A percentile compares a stretch with the other conserved stretches of the same genome.
These are phyloP conservation scores for Metarhizium guizhouense DNA, from an alignment of 2,329 filamentous ascomycete genomes.

Conservation along the genomic window DNA sequence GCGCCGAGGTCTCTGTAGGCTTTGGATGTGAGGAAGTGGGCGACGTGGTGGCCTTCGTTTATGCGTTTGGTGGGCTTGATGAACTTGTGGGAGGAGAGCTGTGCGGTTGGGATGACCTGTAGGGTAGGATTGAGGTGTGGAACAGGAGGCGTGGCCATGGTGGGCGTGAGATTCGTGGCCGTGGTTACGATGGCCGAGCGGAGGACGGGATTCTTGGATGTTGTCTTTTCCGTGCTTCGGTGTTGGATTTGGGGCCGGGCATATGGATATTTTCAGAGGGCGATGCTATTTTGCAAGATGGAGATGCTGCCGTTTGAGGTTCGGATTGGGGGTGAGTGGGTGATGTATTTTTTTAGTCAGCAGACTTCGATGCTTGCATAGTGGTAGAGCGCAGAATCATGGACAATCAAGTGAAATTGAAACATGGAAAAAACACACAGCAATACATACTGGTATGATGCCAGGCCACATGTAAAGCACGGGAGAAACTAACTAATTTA, in stretches of 20 bases:
- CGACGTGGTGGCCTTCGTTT: slow-evolving; percentile 74
- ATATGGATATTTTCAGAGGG: too few relatives aligned
- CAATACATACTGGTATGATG: too few relatives aligned
- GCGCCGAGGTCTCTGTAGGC: slow-evolving; percentile 82
- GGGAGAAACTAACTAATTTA: too few relatives aligned
- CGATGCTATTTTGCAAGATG: neutral
- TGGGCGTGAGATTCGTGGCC: neutral
- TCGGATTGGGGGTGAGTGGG: neutral
- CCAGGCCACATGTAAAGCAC: too few relatives aligned
- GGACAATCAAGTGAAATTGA: neutral
- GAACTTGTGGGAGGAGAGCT: slow-evolving; percentile 43
- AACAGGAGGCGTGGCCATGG: neutral
- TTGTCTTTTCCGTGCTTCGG: neutral
- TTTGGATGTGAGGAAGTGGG: slow-evolving; percentile 66
- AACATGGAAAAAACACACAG: too few relatives aligned
- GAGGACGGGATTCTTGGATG: neutral
- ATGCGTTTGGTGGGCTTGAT: slow-evolving; percentile 68
- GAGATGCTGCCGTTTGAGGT: neutral
- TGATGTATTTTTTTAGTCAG: neutral
- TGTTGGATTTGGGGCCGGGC: too few relatives aligned
- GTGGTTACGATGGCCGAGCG: neutral
- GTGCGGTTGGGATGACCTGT: slow-evolving; percentile 37
- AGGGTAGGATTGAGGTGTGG: slow-evolving; percentile 21
- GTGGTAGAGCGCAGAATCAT: neutral
- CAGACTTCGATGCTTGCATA: neutral